Conservation (phyloP, 345 rosid genomes). For the Gossypium longicalyx region DNA sequence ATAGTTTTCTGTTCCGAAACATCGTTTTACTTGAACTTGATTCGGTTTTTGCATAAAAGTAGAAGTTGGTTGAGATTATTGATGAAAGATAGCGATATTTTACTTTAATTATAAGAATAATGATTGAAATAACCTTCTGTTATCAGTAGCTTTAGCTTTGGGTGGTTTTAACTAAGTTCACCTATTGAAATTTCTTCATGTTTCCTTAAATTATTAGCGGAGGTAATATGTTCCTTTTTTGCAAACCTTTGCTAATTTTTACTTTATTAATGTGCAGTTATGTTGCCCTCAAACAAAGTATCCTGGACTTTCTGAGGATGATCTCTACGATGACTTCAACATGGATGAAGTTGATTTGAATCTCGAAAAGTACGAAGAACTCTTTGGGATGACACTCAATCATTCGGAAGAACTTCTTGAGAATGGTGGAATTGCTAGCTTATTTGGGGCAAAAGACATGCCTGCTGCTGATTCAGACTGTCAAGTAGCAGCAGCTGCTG, state of each 20-base stretch:
- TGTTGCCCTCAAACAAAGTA: slow-evolving; percentile 37
- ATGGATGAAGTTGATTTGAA: slow-evolving; percentile 84
- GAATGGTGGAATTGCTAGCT: slow-evolving; percentile 81
- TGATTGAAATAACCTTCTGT: not conserved
- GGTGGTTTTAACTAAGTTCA: not conserved
- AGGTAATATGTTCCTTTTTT: not conserved
- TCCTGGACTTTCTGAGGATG: slow-evolving; percentile 48
- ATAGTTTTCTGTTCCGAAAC: not conserved
- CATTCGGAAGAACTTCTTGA: slow-evolving; percentile 74
- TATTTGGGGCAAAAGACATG: slow-evolving; percentile 59
- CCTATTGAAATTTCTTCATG: not conserved
- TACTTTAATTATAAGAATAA: not conserved
- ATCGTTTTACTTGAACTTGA: slow-evolving; percentile 1
- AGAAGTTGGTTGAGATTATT: slow-evolving; percentile 1
- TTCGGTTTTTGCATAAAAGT: not conserved
- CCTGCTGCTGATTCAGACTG: slow-evolving; percentile 53
- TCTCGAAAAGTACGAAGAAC: slow-evolving; percentile 90
- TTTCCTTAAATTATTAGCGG: not conserved
- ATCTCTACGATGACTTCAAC: slow-evolving; percentile 53
- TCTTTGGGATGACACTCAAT: slow-evolving; percentile 82
- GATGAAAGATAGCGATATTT: not conserved
- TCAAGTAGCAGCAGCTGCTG: slow-evolving; percentile 54
- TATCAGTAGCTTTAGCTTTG: not conserved
- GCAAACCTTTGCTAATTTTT: not conserved
- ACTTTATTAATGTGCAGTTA: slow-evolving; percentile 38